Base-by-base conservation (phyloP, 2,329 filamentous ascomycete species). In the Geoglossum cookeanum region DNA sequence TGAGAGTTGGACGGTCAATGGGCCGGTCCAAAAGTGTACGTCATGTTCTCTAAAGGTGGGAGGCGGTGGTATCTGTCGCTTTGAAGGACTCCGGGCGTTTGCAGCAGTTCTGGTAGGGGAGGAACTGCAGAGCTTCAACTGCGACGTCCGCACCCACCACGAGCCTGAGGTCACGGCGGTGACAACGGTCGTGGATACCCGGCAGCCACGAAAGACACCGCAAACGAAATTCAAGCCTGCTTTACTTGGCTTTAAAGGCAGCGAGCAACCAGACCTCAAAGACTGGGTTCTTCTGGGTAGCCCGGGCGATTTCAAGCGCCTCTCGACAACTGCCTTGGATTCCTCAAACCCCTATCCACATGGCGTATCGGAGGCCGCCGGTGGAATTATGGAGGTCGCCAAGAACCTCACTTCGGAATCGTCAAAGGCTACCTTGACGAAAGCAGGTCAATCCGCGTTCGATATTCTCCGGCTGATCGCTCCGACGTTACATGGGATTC, bases 261-360 rank as follows among this genome's bases (percentile, higher is more conserved):
- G 32, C 9, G 54, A 55, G 37, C 54, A 55, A 33, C 54, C 54
- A 39, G 35, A 55, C 39, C 33, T 55, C 13, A 55, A n/a, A 9
- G 37, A 55, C n/a, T 55, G 54, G 54, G 54, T 55, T 33, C 54
- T 55, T 11, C 29, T 8, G 3, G n/a, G 54, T 11, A 35, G 13
- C 4, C 22, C 7, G 3, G 15, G 27, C 3, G 35, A 44, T 17
- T 13, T 22, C 13, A 3, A 5, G 42, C 42, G 11, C 11, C 30
- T 53, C 32, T 5, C 33, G 27, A 5, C 4, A 15, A 7, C 30
- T 30, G 30, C n/a, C 15, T 7, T 35, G 30, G 30, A 9, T 22
- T 17, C 42, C 9, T 45, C 33, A 45, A 39, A 30, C 5, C 29
- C 4, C 37, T 45, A 53, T 17, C 49, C 29, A 3, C 49, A 53